Conservation (phyloP, 176 grass and related monocot species). For the Aegilops umbellulata region DNA sequence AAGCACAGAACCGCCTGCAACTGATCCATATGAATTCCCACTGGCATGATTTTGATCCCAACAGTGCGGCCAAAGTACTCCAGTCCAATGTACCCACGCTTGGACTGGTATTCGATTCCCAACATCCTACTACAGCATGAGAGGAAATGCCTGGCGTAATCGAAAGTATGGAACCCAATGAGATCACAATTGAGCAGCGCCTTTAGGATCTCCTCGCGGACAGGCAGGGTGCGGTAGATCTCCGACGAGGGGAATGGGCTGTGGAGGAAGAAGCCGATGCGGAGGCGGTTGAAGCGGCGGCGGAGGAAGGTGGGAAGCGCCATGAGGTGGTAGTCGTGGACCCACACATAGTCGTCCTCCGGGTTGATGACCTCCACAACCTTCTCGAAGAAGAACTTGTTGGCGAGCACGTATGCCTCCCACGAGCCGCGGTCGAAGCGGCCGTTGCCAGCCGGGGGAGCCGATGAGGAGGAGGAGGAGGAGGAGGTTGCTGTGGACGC, state of each 20-base stretch:
- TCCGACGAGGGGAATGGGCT: constrained; percentile 96
- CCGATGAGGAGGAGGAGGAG: neutral
- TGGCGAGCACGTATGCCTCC: constrained; percentile 88
- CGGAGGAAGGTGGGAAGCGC: constrained; percentile 95
- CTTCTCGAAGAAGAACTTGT: constrained; percentile 94
- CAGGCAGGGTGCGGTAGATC: constrained; percentile 92
- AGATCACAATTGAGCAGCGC: constrained; percentile 96
- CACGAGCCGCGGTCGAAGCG: constrained; percentile 82
- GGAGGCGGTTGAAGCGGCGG: constrained; percentile 87
- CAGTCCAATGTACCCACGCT: constrained; percentile 92
- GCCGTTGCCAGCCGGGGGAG: constrained; percentile 24
- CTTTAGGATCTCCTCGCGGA: constrained; percentile 94
- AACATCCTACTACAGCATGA: constrained; percentile 98
- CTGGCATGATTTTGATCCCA: constrained; percentile 98
- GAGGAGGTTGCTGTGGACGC: neutral
- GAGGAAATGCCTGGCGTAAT: constrained; percentile 97
- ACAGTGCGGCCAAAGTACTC: constrained; percentile 98
- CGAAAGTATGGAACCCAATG: constrained; percentile 97
- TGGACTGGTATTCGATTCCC: constrained; percentile 93
- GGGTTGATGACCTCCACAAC: constrained; percentile 92
- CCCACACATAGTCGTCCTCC: constrained; percentile 96
- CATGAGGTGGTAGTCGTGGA: constrained; percentile 99
- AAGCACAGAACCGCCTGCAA: constrained; percentile 57
- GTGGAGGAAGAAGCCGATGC: constrained; percentile 99
- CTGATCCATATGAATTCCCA: constrained; percentile 94